Base-by-base conservation (phyloP, 179 eudicot species). In the Corrigiola litoralis region DNA sequence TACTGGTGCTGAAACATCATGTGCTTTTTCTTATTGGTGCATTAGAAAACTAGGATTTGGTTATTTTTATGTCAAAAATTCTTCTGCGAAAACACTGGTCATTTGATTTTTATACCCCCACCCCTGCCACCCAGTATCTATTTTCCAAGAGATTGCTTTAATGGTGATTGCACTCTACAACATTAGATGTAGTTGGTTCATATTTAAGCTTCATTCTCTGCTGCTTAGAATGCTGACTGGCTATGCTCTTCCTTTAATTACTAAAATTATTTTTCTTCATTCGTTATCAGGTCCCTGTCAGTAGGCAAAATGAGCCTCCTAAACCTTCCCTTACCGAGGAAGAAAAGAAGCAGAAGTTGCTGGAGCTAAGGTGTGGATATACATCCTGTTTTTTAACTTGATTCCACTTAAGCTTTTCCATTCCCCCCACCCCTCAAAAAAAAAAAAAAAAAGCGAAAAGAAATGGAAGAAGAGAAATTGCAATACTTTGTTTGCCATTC, bases 251-350 rank as follows among this genome's bases (percentile, higher is more conserved):
- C 16, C 10, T 12, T 8, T 12, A 42, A 1, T 3, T 23, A 40
- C 32, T 9, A 27, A 56, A 56, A 2, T 41, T 48, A 9, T 55
- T 36, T 9, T 34, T 52, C n/a, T 56, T 38, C 54, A 44, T 40
- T 74, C 72, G 18, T 71, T 51, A 11, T 21, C 63, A 94, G 99
- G 95, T 90, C 36, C 85, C 97, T 69, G 82, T 76, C 44, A 79
- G 70, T 62, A 63, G 83, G 38, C 79, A 79, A 62, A 63, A 51
- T 20, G 87, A 79, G 72, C 84, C 86, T 72, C 83, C 95, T 24
- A 87, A 87, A 71, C 84, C 88, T 72, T 58, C 87, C 23, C 84
- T 94, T 48, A 87, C 96, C 36, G 94, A 95, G 46, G 99, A 94
- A 81, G 97, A 94, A 74, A 80, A 85, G 75, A 88, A 75, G 80